Percentiles rank a stretch among this genome's conserved stretches.
phyloP scores from a whole-genome alignment of 768 basidiomycete genomes.

The Kwoniella dejecticola region DNA sequence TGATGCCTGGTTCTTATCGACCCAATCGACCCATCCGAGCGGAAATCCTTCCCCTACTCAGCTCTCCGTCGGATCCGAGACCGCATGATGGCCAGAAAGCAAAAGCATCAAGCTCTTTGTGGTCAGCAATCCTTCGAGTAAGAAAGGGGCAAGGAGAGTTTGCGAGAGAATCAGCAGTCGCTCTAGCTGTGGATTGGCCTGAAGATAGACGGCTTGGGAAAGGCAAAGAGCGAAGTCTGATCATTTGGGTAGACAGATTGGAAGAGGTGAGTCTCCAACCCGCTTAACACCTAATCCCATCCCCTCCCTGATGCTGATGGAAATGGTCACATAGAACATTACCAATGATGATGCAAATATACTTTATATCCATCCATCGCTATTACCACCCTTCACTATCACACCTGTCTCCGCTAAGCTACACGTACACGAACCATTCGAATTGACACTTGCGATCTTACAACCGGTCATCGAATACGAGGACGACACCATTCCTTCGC shows the following conservation, averaged over 20 bases:
- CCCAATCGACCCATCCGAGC: not conserved
- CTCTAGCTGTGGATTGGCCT: slow-evolving; percentile 32
- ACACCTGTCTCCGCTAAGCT: slow-evolving; percentile 20
- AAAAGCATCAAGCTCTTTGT: not conserved
- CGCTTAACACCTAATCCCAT: too few species aligned
- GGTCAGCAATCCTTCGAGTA: not conserved
- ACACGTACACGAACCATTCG: slow-evolving; percentile 30
- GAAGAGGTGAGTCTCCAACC: not conserved
- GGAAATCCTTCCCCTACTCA: not conserved
- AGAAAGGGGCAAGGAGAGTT: not conserved
- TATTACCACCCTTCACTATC: slow-evolving; percentile 28
- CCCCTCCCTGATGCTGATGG: too few species aligned
- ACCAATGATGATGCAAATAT: not conserved
- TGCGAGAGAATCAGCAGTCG: not conserved
- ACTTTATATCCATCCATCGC: slow-evolving; percentile 31
- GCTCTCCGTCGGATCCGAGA: not conserved
- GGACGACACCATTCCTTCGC: not conserved
- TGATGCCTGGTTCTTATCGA: slow-evolving; percentile 1
- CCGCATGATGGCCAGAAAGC: not conserved
- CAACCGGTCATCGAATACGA: slow-evolving; percentile 25
- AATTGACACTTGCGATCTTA: slow-evolving; percentile 28
- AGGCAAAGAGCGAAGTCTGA: slow-evolving; percentile 24
- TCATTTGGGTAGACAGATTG: slow-evolving; percentile 27
- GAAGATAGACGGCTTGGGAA: slow-evolving; percentile 31
- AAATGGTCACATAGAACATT: not conserved